Evolutionary conservation across 1,284 basidiomycete genomes (phyloP).

Genomic region (Fomitopsis palustris): DNA sequence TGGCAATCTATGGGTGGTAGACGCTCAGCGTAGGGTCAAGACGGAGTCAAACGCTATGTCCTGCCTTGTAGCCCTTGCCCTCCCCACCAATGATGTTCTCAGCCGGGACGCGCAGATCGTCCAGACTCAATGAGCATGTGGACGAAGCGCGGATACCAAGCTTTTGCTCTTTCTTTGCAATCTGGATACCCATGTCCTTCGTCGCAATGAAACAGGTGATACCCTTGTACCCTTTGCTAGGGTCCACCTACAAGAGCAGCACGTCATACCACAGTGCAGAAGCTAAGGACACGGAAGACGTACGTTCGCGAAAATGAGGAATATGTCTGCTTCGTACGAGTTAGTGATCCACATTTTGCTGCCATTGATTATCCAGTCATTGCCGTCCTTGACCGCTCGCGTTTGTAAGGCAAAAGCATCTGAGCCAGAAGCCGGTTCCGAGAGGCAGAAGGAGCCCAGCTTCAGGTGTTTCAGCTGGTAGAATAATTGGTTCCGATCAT

Average conservation of each 20-base stretch:
- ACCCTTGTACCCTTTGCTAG: slow-evolving; percentile 96
- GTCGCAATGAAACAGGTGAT: slow-evolving; percentile 98
- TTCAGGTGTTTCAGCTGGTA: slow-evolving; percentile 27
- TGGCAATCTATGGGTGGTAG: slow-evolving; percentile 64
- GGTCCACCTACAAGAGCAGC: slow-evolving; percentile 53
- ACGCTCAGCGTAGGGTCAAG: neutral
- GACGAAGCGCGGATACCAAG: slow-evolving; percentile 97
- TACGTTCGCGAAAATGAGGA: slow-evolving; percentile 93
- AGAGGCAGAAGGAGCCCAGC: slow-evolving; percentile 96
- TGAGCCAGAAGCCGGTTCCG: slow-evolving; percentile 90
- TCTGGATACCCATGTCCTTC: slow-evolving; percentile 95
- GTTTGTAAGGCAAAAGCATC: slow-evolving; percentile 98
- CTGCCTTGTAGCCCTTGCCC: slow-evolving; percentile 92
- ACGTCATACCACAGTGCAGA: neutral
- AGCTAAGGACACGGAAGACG: slow-evolving; percentile 15
- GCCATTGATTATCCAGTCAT: slow-evolving; percentile 86
- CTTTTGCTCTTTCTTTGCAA: slow-evolving; percentile 99
- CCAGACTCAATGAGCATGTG: slow-evolving; percentile 95
- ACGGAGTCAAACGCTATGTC: no score
- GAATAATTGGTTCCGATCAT: neutral
- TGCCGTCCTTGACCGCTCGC: slow-evolving; percentile 82
- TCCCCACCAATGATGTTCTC: slow-evolving; percentile 94
- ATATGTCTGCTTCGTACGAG: slow-evolving; percentile 92
- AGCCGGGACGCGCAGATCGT: slow-evolving; percentile 89
- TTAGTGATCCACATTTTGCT: slow-evolving; percentile 99